phyloP scores from a whole-genome alignment of 768 basidiomycete species.

The Lactarius sp. region DNA sequence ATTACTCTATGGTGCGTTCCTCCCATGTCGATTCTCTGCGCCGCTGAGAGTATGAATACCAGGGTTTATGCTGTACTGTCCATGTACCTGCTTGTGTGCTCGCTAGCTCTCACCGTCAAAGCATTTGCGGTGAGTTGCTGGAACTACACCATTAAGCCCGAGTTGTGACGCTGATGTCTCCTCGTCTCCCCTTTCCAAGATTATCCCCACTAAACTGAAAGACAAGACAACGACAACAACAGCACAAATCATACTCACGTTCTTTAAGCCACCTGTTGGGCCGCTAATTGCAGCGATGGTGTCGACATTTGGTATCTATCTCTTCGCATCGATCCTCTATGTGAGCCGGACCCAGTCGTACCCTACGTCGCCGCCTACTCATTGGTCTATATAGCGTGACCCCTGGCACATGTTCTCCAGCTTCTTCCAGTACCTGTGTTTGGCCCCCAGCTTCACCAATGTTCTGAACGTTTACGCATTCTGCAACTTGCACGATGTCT shows the following conservation, averaged over 20 bases:
- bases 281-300: conserved; percentile 81
- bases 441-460: conserved; percentile 93
- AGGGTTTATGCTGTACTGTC: conserved; percentile 84
- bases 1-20: conserved; percentile 60
- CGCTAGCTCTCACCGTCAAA: conserved; percentile 74
- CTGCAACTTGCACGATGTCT: conserved; percentile 95
- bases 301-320: conserved; percentile 88
- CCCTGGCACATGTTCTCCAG: conserved; percentile 98
- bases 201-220: conserved; percentile 48
- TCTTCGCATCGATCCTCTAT: conserved; percentile 79
- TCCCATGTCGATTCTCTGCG: neutral
- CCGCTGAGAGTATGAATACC: conserved; percentile 14
- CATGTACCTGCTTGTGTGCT: conserved; percentile 81
- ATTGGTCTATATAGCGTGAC: conserved; percentile 57
- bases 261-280: conserved; percentile 74
- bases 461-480: conserved; percentile 96
- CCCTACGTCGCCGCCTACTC: conserved; percentile 1
- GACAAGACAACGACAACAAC: conserved; percentile 43
- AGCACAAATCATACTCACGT: conserved; percentile 46
- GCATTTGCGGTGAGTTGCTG: conserved; percentile 60
- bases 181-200: conserved; percentile 32
- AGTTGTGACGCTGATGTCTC: conserved; percentile 3
- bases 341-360: conserved; percentile 41
- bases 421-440: conserved; percentile 83
- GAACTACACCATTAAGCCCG: neutral